Base-by-base conservation (phyloP, 257 asterid species). In the Solanum pennellii region DNA sequence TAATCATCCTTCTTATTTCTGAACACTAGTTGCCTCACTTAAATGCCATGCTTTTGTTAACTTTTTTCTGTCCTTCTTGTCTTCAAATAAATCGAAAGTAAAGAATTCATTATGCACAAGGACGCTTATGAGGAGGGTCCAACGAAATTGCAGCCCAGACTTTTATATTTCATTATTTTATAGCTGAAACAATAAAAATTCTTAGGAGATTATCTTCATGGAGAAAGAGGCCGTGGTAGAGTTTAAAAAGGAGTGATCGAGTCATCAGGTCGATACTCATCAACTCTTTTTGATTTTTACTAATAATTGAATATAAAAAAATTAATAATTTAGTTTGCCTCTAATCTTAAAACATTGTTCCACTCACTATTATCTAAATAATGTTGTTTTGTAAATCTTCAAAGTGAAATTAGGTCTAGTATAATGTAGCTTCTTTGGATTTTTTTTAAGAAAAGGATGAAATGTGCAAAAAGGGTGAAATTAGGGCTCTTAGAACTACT, bases 151-250 rank as follows among this genome's bases (percentile, higher is more conserved):
- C 96, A 33, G 97, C 95, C 85, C 95, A 89, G 94, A 94, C 95
- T 71, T 97, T 94, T 88, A 85, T 96, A 52, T 97, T 93, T 77
- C 93, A 92, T 6, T 97, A 94, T 87, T 91, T 97, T 91, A 97
- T 97, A 18, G 93, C 91, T 68, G 98, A 98, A 41, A 92, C 98
- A 3, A 89, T 89, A 86, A 93, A 93, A 75, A 4, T 95, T 97
- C 75, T 90, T 94, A 9, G 90, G 93, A n/a, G 97, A 93, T 62
- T 93, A 91, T 88, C 93, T 94, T 39, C 89, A 95, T 71, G 98
- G 98, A 62, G 97, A 95, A 91, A 98, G 98, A 86, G 99, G 98
- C 69, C 94, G 94, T 76, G 98, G 99, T 73, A 92, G 96, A 90
- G 99, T 95, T 52, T 95, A 97, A 72, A 93, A 93, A 93, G 98